phyloP scores from a whole-genome alignment of 306 rosid species.

The Quercus berberidifolia region DNA sequence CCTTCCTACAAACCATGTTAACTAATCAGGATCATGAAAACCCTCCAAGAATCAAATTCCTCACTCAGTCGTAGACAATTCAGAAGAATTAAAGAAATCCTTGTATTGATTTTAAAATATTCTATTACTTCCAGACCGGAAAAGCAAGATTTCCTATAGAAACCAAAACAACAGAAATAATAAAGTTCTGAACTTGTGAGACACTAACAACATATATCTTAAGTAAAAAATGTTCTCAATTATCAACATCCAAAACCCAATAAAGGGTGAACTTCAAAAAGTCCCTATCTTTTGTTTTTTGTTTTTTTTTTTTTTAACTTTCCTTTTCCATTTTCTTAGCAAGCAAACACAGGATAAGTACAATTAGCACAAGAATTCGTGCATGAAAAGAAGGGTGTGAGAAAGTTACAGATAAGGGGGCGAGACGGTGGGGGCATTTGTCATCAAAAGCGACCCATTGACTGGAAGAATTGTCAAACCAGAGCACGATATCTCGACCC shows the following conservation, averaged over 20 bases:
- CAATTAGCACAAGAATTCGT: neutral
- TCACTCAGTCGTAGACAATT: neutral
- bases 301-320: neutral
- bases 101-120: neutral
- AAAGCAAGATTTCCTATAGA: neutral
- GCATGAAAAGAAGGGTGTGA: neutral
- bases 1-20: conserved; percentile 67
- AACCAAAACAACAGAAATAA: neutral
- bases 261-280: neutral
- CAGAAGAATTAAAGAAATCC: neutral
- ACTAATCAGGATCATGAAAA: conserved; percentile 1
- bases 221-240: no score
- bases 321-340: conserved; percentile 7
- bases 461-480: conserved; percentile 62
- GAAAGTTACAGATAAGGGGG: conserved; percentile 81
- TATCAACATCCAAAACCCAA: neutral
- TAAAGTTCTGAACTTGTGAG: neutral
- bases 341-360: conserved; percentile 1
- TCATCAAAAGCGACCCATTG: conserved; percentile 93
- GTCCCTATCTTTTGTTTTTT: neutral
- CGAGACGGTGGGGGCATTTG: conserved; percentile 96
- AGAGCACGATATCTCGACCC: conserved; percentile 81
- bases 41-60: neutral
- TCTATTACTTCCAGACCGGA: neutral
- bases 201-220: neutral